A percentile compares a stretch with the other conserved stretches of the same genome.
These are phyloP conservation scores for Cenchrus fungigraminus DNA, from an alignment of 176 grass and related monocot genomes.

Conservation along the genomic window DNA sequence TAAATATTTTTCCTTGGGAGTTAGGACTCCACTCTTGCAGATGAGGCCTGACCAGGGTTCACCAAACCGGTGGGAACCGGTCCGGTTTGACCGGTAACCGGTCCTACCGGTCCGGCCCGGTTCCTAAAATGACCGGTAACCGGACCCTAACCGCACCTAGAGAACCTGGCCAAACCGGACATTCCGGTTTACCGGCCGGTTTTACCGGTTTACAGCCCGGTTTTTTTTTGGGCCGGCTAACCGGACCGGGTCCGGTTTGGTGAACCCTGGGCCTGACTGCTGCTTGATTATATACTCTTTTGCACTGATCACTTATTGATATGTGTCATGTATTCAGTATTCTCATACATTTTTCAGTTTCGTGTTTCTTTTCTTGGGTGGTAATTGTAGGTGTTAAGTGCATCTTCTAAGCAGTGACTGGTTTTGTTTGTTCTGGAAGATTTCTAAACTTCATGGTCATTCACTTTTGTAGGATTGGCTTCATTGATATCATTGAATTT, in stretches of 20 bases:
- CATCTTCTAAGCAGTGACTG: neutral
- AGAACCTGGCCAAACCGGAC: too few species aligned
- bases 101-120: too few species aligned
- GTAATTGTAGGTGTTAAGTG: neutral
- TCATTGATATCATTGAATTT: constrained; percentile 78
- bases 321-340: neutral
- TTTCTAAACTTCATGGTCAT: constrained; percentile 11
- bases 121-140: too few species aligned
- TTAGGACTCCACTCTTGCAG: neutral
- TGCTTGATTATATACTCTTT: neutral
- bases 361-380: neutral
- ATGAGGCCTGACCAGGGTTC: neutral
- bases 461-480: constrained; percentile 59
- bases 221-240: too few species aligned
- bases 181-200: too few species aligned
- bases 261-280: neutral
- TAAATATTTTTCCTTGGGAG: constrained; percentile 6
- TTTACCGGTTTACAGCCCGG: too few species aligned
- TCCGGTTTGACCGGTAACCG: too few species aligned
- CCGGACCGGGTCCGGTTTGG: too few species aligned
- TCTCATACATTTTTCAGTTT: constrained; percentile 10
- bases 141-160: too few species aligned
- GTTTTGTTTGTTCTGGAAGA: constrained; percentile 10
- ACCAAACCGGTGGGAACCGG: too few species aligned
- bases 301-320: neutral